Evolutionary conservation across 2,329 filamentous ascomycete species (phyloP).

Genomic region (Aspergillus chevalieri): DNA sequence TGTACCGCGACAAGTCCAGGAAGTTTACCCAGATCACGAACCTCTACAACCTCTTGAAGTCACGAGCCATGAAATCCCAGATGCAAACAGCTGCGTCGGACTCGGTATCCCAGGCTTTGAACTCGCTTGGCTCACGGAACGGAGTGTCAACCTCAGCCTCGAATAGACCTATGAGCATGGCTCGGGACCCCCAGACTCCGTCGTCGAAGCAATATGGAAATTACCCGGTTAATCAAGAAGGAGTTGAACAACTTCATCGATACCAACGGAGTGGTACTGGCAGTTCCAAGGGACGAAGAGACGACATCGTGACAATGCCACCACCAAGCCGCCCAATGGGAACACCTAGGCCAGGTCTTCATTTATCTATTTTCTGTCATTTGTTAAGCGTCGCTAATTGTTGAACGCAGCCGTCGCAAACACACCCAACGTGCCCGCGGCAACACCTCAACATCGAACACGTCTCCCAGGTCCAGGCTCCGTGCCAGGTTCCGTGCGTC

Average conservation of each 20-base stretch:
- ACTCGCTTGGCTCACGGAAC: constrained; percentile 24
- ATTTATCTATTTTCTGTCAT: neutral
- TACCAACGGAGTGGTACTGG: constrained; percentile 37
- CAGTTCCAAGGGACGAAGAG: constrained; percentile 25
- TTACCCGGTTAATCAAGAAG: constrained; percentile 19
- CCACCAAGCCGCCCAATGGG: constrained; percentile 20
- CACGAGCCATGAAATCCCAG: constrained; percentile 48
- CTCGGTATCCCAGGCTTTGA: constrained; percentile 43
- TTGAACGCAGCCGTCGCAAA: too few relatives aligned
- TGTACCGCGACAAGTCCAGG: constrained; percentile 64
- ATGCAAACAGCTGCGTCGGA: constrained; percentile 52
- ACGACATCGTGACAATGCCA: constrained; percentile 24
- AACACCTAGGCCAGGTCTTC: constrained; percentile 13
- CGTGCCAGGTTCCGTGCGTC: constrained; percentile 10
- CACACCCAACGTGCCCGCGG: constrained; percentile 7
- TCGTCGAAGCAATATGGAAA: constrained; percentile 14
- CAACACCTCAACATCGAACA: constrained; percentile 22
- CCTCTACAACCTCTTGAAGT: constrained; percentile 52
- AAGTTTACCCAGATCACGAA: constrained; percentile 63
- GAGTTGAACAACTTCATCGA: constrained; percentile 32
- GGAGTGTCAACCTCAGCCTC: constrained; percentile 7
- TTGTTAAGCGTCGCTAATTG: too few relatives aligned
- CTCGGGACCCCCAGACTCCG: constrained; percentile 20
- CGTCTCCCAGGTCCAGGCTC: constrained; percentile 13
- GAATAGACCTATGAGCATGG: constrained; percentile 7